Conservation (phyloP, 2,329 filamentous ascomycete genomes). For the Torrubiella hemipterigena region DNA sequence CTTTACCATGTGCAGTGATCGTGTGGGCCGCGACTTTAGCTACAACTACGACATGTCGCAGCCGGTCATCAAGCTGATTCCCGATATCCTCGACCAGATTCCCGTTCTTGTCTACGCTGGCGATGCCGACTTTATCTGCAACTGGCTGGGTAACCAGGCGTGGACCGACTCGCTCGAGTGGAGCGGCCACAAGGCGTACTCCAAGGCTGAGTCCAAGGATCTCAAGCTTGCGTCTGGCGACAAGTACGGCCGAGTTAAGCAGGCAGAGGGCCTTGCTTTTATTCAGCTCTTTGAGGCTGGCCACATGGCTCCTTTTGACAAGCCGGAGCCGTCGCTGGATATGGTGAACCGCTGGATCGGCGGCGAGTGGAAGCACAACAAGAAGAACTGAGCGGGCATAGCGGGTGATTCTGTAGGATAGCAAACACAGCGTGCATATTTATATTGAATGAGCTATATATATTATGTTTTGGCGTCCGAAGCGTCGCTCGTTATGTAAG, state of each 20-base stretch:
- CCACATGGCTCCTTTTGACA: slow-evolving; percentile 97
- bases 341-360: slow-evolving; percentile 92
- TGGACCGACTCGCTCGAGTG: slow-evolving; percentile 93
- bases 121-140: slow-evolving; percentile 83
- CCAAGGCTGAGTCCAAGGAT: slow-evolving; percentile 55
- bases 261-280: slow-evolving; percentile 85
- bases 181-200: slow-evolving; percentile 73
- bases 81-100: slow-evolving; percentile 75
- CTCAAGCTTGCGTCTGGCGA: slow-evolving; percentile 31
- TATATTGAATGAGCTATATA: too few relatives aligned
- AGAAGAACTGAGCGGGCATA: too few relatives aligned
- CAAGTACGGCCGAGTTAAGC: slow-evolving; percentile 70
- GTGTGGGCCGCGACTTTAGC: slow-evolving; percentile 97
- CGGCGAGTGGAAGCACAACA: slow-evolving; percentile 71
- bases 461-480: too few relatives aligned
- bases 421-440: too few relatives aligned
- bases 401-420: too few relatives aligned
- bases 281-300: slow-evolving; percentile 79
- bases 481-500: too few relatives aligned
- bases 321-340: slow-evolving; percentile 78
- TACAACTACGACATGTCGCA: slow-evolving; percentile 99
- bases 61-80: slow-evolving; percentile 86
- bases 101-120: slow-evolving; percentile 91
- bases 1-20: slow-evolving; percentile 96
- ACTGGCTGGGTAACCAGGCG: slow-evolving; percentile 96